Conservation (phyloP, 257 asterid genomes). For the Thymus quinquecostatus region DNA sequence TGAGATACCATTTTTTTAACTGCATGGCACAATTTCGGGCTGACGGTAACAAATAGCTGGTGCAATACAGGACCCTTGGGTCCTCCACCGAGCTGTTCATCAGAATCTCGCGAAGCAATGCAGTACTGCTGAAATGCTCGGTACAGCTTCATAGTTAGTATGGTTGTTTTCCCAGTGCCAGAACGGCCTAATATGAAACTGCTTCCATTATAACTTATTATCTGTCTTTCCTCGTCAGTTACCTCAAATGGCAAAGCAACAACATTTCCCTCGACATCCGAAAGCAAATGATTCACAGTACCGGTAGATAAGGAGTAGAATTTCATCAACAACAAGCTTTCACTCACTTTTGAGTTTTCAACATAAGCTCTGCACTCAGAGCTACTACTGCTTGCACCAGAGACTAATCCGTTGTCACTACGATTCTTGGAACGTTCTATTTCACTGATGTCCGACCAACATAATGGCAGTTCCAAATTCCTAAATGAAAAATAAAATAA, state of each 20-base stretch:
- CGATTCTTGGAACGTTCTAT: slow-evolving; percentile 44
- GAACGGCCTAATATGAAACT: slow-evolving; percentile 49
- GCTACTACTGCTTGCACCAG: slow-evolving; percentile 28
- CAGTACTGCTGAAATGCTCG: slow-evolving; percentile 49
- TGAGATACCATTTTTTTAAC: slow-evolving; percentile 62
- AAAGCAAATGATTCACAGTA: slow-evolving; percentile 57
- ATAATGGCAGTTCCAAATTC: slow-evolving; percentile 59
- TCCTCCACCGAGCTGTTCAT: background rate
- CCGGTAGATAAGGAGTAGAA: slow-evolving; percentile 62
- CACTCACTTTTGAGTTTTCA: slow-evolving; percentile 67
- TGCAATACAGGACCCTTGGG: slow-evolving; percentile 32
- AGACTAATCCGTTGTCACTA: background rate
- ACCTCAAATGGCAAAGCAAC: slow-evolving; percentile 71
- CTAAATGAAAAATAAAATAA: slow-evolving; percentile 34
- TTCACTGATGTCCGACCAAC: slow-evolving; percentile 45
- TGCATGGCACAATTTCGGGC: slow-evolving; percentile 72
- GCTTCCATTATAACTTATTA: slow-evolving; percentile 50
- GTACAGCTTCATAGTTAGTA: slow-evolving; percentile 62
- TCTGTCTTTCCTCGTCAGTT: slow-evolving; percentile 63
- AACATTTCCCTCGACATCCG: slow-evolving; percentile 46
- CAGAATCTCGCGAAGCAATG: slow-evolving; percentile 43
- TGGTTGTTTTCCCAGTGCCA: slow-evolving; percentile 75
- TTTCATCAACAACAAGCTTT: slow-evolving; percentile 68
- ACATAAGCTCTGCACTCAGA: slow-evolving; percentile 38
- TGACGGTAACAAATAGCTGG: slow-evolving; percentile 75